A percentile compares a stretch with the other conserved stretches of the same genome.
Conservation (phyloP, 768 basidiomycete species). For the Pleurotus giganteus region DNA sequence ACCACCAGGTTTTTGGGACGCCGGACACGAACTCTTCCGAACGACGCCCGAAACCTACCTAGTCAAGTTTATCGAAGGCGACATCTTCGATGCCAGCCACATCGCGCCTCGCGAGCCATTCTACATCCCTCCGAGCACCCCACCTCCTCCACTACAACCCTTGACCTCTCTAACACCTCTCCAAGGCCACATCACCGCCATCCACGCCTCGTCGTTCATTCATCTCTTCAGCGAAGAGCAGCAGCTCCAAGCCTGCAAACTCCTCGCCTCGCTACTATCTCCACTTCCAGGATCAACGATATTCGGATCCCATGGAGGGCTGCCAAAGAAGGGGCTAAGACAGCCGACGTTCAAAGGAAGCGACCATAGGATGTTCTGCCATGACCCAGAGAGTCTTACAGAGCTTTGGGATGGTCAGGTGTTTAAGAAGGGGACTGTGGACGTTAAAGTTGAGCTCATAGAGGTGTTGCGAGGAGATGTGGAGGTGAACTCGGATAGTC, state of each 20-base stretch:
- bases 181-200: conserved; percentile 42
- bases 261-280: conserved; percentile 39
- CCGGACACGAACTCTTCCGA: conserved; percentile 60
- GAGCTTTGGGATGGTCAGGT: conserved; percentile 33
- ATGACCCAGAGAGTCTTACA: conserved; percentile 33
- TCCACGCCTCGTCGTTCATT: conserved; percentile 51
- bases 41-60: conserved; percentile 51
- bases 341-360: neutral
- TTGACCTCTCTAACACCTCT: conserved; percentile 43
- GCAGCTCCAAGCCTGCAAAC: conserved; percentile 39
- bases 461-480: conserved; percentile 13
- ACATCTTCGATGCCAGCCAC: conserved; percentile 46
- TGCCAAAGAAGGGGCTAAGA: conserved; percentile 27
- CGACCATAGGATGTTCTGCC: conserved; percentile 27
- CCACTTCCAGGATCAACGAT: conserved; percentile 43
- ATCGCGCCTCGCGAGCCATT: conserved; percentile 31
- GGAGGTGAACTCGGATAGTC: neutral
- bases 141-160: conserved; percentile 23
- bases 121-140: conserved; percentile 19
- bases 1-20: conserved; percentile 16
- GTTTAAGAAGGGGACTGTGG: conserved; percentile 30
- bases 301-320: conserved; percentile 39
- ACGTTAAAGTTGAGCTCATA: conserved; percentile 23
- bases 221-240: conserved; percentile 43
- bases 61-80: conserved; percentile 52